phyloP scores from a whole-genome alignment of 139 green algal genomes.

The Ostreobium quekettii region DNA sequence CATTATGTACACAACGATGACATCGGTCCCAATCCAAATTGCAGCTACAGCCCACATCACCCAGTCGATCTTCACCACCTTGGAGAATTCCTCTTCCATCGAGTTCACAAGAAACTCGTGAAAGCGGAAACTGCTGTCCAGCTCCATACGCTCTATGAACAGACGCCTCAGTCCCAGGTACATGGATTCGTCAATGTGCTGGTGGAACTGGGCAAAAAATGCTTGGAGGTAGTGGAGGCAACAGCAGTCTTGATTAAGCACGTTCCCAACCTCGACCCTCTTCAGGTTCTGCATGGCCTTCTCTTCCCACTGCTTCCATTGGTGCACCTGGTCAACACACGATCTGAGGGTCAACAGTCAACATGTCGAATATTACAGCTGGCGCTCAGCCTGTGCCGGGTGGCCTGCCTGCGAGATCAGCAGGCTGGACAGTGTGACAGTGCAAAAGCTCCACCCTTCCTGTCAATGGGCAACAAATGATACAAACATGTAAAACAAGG shows the following conservation, averaged over 20 bases:
- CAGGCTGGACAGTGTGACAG: no score
- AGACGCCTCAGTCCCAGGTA: constrained; percentile 21
- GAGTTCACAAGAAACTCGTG: constrained; percentile 26
- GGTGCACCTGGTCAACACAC: no score
- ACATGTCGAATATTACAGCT: no score
- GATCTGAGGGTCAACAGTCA: no score
- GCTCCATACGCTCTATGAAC: constrained; percentile 27
- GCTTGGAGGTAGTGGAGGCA: constrained; percentile 1
- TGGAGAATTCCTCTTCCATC: constrained; percentile 29
- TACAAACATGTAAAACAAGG: no score
- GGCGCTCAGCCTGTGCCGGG: no score
- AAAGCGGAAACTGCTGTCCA: constrained; percentile 26
- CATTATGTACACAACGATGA: not conserved
- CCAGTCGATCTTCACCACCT: constrained; percentile 23
- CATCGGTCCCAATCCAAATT: constrained; percentile 26
- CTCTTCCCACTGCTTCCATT: constrained; percentile 24
- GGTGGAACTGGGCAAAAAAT: constrained; percentile 12
- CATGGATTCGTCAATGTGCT: constrained; percentile 1
- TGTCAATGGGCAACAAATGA: no score
- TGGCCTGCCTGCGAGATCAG: no score
- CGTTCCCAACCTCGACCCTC: not conserved
- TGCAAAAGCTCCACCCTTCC: no score
- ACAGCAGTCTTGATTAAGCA: no score
- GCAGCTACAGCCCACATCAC: constrained; percentile 27
- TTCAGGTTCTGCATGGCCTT: not conserved